Conservation (phyloP, 805 yeast species). For the Kluyveromyces dobzhanskii region DNA sequence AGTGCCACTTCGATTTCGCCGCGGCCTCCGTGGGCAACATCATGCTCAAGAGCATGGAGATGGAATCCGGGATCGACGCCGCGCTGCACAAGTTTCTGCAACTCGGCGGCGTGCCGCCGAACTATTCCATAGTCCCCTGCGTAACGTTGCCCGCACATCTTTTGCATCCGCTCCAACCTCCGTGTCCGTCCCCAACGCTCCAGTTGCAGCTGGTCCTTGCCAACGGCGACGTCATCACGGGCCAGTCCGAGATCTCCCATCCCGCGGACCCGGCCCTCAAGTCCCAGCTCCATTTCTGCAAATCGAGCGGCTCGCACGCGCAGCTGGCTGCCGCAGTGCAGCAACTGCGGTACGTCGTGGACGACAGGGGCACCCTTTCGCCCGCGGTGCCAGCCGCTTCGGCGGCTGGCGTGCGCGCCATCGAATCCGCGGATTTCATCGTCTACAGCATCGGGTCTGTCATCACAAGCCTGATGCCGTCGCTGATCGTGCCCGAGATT, state of each 20-base stretch:
- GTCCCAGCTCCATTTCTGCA: constrained; percentile 68
- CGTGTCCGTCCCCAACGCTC: constrained; percentile 39
- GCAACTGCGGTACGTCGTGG: neutral
- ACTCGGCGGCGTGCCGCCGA: constrained; percentile 39
- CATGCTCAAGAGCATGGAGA: constrained; percentile 1
- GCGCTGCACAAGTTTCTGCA: constrained; percentile 65
- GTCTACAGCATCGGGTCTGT: constrained; percentile 81
- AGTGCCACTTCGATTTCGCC: constrained; percentile 63
- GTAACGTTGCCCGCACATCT: constrained; percentile 21
- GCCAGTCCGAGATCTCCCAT: constrained; percentile 91
- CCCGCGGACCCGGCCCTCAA: constrained; percentile 35
- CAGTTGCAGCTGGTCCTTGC: constrained; percentile 71
- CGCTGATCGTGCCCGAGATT: constrained; percentile 62
- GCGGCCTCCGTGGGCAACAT: constrained; percentile 75
- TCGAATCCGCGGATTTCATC: constrained; percentile 45
- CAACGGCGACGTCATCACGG: constrained; percentile 70
- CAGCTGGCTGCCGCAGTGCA: neutral
- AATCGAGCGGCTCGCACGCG: constrained; percentile 18
- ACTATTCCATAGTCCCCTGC: constrained; percentile 62
- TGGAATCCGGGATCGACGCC: constrained; percentile 1
- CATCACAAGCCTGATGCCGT: constrained; percentile 81
- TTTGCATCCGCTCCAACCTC: neutral
- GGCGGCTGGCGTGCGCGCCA: constrained; percentile 44
- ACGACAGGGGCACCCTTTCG: neutral
- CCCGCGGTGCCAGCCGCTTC: constrained; percentile 62